phyloP scores from a whole-genome alignment of 2,329 filamentous ascomycete species.

The Trichoderma arundinaceum region DNA sequence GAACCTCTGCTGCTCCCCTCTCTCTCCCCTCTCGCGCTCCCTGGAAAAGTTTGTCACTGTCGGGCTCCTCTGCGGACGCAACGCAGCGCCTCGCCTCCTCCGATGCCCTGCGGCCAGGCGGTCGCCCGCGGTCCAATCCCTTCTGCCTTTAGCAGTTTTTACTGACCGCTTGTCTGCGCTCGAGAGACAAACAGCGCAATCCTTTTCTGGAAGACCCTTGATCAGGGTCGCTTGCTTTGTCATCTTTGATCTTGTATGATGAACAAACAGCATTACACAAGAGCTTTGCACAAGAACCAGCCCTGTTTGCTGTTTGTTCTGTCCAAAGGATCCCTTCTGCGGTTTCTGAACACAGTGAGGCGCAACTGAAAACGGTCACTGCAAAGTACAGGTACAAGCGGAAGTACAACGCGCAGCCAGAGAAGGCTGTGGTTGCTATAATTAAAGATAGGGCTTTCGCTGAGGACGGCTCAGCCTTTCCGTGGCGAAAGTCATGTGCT shows the following conservation, averaged over 20 bases:
- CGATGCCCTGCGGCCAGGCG: background rate
- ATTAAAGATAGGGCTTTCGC: constrained; percentile 23
- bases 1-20: constrained; percentile 3
- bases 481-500: constrained; percentile 29
- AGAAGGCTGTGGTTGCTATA: constrained; percentile 30
- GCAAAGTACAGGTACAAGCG: constrained; percentile 13
- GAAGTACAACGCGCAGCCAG: background rate
- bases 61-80: constrained; percentile 23
- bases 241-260: background rate
- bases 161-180: constrained; percentile 31
- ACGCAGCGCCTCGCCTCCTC: constrained; percentile 19
- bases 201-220: constrained; percentile 16
- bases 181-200: constrained; percentile 15
- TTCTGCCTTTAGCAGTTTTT: background rate
- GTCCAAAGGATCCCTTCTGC: background rate
- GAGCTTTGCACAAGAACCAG: background rate
- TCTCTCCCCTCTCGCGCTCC: constrained; percentile 1
- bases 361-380: constrained; percentile 19
- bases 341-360: constrained; percentile 15
- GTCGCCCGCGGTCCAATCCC: background rate
- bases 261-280: background rate
- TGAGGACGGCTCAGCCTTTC: constrained; percentile 24
- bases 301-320: background rate
- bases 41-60: background rate
- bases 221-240: constrained; percentile 3